Evolutionary conservation across 352 stramenopile species (phyloP).

Genomic region (Globisporangium paddicum): DNA sequence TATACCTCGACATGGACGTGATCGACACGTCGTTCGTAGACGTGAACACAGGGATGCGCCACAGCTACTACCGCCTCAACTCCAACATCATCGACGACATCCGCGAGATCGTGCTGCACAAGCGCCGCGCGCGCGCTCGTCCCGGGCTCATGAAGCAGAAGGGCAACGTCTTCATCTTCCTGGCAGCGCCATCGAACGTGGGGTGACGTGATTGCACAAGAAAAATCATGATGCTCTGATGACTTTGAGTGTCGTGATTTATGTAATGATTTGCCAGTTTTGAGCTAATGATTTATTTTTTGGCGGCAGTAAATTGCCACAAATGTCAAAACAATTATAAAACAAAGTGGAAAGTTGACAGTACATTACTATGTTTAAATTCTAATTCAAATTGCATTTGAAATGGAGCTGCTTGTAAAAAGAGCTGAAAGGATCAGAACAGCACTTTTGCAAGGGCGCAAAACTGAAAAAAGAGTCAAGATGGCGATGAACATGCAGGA

Average conservation of each 20-base stretch:
- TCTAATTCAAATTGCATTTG: too few species aligned
- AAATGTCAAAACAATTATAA: too few species aligned
- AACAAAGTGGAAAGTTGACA: too few species aligned
- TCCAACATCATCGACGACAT: slow-evolving; percentile 43
- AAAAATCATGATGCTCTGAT: not conserved
- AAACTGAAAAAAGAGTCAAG: too few species aligned
- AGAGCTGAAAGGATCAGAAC: slow-evolving; percentile 3
- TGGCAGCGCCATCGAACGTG: slow-evolving; percentile 21
- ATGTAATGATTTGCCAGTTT: too few species aligned
- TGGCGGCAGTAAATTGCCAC: too few species aligned
- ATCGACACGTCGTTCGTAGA: slow-evolving; percentile 71
- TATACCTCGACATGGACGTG: slow-evolving; percentile 57
- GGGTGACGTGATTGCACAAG: not conserved
- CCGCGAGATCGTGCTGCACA: slow-evolving; percentile 22
- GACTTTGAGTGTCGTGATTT: not conserved
- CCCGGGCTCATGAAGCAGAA: slow-evolving; percentile 23
- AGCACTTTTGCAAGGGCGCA: too few species aligned
- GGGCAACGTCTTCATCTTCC: slow-evolving; percentile 34
- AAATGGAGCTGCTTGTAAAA: too few species aligned
- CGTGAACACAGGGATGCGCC: slow-evolving; percentile 46
- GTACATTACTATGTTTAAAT: too few species aligned
- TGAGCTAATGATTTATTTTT: too few species aligned
- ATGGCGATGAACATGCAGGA: slow-evolving; percentile 10
- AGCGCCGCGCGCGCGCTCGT: slow-evolving; percentile 18
- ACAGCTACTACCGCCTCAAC: slow-evolving; percentile 64